Evolutionary conservation across 768 basidiomycete genomes (phyloP), one percentile per base, ranked within the genome.

Genomic region (Xerocomus spinulosus): DNA sequence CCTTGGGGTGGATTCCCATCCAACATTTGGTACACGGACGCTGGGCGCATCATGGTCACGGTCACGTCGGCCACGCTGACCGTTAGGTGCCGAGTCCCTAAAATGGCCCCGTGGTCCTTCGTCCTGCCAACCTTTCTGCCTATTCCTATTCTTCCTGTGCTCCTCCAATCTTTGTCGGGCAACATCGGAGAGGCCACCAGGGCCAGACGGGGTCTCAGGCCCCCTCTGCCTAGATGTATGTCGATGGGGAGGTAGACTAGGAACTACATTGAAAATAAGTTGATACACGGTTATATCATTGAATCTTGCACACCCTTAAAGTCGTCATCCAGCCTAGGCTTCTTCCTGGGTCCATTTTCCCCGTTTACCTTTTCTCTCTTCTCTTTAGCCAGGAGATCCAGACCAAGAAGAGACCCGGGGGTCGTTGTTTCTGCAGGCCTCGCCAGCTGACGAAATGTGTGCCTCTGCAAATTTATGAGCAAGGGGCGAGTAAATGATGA

Each of bases 1-100:
- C 26, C 85, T 78, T 10, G 93, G 94, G 2, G 93, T 98, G 8
- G 94, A 87, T 44, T 96, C 94, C 94, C 94, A 98, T 2, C 83
- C 84, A 47, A 91, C 80, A 64, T 95, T 92, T 0, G 93, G 92
- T 14, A 96, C 86, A 25, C 94, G 83, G 26, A 92, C 82, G 54
- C 89, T 92, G 0, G 90, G 87, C 9, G 81, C 81, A 55, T 88
- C 84, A 10, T 77, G 74, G 38, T 71, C 54, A n/a, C 52, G 52
- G 14, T 60, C 56, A 20, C 61, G 63, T 15, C 70, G 66, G 30
- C 69, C 67, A 29, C 77, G 76, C n/a, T 78, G 75, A 23, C 77
- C 78, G 28, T 76, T 80, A 15, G 85, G 83, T 3, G 83, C 84
- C 12, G 73, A 70, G 56, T 83, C 80, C 83, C 67, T 68, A 5